A percentile compares a stretch with the other conserved stretches of the same genome.
phyloP scores from a whole-genome alignment of 805 yeast species.

The Scheffersomyces ergatensis region DNA sequence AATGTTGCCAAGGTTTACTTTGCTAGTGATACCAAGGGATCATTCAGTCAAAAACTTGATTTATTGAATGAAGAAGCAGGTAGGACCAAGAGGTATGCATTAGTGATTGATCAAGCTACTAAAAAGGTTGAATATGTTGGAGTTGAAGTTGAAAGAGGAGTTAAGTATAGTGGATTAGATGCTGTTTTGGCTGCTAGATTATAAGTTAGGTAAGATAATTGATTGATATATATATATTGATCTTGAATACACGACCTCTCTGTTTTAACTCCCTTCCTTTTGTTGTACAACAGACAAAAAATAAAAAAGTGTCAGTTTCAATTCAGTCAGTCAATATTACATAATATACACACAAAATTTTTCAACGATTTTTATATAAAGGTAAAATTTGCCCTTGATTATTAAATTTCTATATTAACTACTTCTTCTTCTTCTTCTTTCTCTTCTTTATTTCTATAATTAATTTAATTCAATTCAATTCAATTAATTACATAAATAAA shows the following conservation, averaged over 20 bases:
- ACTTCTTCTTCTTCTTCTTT: slow-evolving; percentile 1
- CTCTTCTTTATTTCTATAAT: not conserved
- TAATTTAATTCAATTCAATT: slow-evolving; percentile 1
- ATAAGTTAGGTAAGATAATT: no score
- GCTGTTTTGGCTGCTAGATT: slow-evolving; percentile 26
- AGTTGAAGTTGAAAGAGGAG: slow-evolving; percentile 29
- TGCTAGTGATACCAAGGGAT: slow-evolving; percentile 40
- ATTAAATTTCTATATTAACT: no score
- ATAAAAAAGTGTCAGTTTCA: no score
- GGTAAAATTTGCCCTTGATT: no score
- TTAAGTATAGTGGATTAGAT: slow-evolving; percentile 34
- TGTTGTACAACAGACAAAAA: no score
- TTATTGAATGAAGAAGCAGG: slow-evolving; percentile 33
- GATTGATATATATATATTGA: no score
- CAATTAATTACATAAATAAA: no score
- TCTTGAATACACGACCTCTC: no score
- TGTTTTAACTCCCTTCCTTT: no score
- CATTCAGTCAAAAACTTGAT: slow-evolving; percentile 23
- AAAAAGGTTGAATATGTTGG: slow-evolving; percentile 33
- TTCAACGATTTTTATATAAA: no score
- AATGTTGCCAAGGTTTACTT: slow-evolving; percentile 28
- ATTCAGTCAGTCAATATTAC: no score
- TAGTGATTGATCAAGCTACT: slow-evolving; percentile 25
- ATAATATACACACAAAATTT: no score
- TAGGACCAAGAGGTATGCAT: slow-evolving; percentile 40